Evolutionary conservation across 2,329 filamentous ascomycete species (phyloP).

Genomic region (Cladosporium oxysporum): DNA sequence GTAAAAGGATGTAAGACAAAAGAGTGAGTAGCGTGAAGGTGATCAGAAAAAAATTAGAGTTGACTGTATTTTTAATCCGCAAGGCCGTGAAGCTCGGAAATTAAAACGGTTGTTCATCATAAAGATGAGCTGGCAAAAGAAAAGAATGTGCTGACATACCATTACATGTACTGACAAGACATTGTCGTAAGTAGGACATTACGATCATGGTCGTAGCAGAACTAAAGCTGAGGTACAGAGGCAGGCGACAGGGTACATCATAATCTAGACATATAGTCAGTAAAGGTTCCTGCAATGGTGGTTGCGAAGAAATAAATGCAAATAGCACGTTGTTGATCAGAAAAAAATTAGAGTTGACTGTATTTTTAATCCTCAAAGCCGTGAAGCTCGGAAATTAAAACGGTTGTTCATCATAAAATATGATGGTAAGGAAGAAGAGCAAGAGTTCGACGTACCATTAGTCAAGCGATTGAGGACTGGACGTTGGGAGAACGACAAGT

Average conservation of each 20-base stretch:
- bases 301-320: background rate
- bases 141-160: slow-evolving; percentile 39
- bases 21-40: background rate
- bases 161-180: slow-evolving; percentile 18
- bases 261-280: slow-evolving; percentile 5
- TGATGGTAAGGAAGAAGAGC: slow-evolving; percentile 17
- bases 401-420: slow-evolving; percentile 59
- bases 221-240: background rate
- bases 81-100: slow-evolving; percentile 55
- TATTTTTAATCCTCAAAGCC: slow-evolving; percentile 63
- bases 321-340: slow-evolving; percentile 47
- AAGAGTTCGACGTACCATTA: slow-evolving; percentile 39
- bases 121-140: slow-evolving; percentile 32
- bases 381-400: slow-evolving; percentile 64
- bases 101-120: slow-evolving; percentile 69
- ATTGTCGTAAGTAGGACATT: background rate
- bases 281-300: background rate
- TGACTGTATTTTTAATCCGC: slow-evolving; percentile 60
- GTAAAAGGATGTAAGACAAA: background rate
- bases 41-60: slow-evolving; percentile 75
- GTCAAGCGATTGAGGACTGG: background rate
- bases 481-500: slow-evolving; percentile 12
- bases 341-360: slow-evolving; percentile 69
- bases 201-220: background rate
- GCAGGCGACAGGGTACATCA: background rate